A percentile compares a stretch with the other conserved stretches of the same genome.
Evolutionary conservation across 2,329 filamentous ascomycete species (phyloP).

Genomic region (Phialemoniopsis sp.): DNA sequence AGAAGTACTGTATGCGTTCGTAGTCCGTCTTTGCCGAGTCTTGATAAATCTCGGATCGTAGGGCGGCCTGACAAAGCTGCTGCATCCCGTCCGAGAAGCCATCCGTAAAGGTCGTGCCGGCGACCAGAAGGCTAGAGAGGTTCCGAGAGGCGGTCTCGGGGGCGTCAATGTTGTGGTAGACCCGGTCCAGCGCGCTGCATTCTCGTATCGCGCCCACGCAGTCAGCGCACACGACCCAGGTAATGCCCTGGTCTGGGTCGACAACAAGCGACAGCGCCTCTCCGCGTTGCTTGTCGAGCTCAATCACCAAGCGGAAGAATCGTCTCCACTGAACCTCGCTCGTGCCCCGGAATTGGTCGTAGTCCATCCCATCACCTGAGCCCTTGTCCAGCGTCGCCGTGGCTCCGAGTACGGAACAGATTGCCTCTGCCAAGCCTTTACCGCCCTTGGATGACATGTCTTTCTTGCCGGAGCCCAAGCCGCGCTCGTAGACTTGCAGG

Average conservation of each 20-base stretch:
- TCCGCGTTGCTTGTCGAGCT: slow-evolving; percentile 80
- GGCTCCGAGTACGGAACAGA: slow-evolving; percentile 67
- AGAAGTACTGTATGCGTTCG: slow-evolving; percentile 74
- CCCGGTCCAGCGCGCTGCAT: slow-evolving; percentile 72
- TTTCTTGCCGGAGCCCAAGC: slow-evolving; percentile 37
- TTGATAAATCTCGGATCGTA: slow-evolving; percentile 71
- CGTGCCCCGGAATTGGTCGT: slow-evolving; percentile 68
- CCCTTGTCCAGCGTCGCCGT: slow-evolving; percentile 62
- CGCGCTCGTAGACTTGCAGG: slow-evolving; percentile 74
- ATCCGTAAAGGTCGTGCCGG: slow-evolving; percentile 67
- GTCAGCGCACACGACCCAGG: slow-evolving; percentile 84
- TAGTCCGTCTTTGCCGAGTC: slow-evolving; percentile 66
- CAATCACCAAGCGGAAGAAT: slow-evolving; percentile 80
- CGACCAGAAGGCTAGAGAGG: slow-evolving; percentile 60
- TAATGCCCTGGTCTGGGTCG: slow-evolving; percentile 65
- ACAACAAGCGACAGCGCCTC: slow-evolving; percentile 77
- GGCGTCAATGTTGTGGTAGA: slow-evolving; percentile 62
- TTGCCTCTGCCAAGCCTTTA: slow-evolving; percentile 66
- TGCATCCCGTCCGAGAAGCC: slow-evolving; percentile 66
- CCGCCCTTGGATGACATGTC: slow-evolving; percentile 33
- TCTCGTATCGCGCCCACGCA: slow-evolving; percentile 73
- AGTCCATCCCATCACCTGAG: slow-evolving; percentile 64
- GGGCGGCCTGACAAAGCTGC: slow-evolving; percentile 61
- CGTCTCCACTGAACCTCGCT: slow-evolving; percentile 83
- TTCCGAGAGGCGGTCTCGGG: slow-evolving; percentile 44